Evolutionary conservation across 495 filamentous ascomycete genomes (phyloP).

Genomic region (Penicillium soppii): DNA sequence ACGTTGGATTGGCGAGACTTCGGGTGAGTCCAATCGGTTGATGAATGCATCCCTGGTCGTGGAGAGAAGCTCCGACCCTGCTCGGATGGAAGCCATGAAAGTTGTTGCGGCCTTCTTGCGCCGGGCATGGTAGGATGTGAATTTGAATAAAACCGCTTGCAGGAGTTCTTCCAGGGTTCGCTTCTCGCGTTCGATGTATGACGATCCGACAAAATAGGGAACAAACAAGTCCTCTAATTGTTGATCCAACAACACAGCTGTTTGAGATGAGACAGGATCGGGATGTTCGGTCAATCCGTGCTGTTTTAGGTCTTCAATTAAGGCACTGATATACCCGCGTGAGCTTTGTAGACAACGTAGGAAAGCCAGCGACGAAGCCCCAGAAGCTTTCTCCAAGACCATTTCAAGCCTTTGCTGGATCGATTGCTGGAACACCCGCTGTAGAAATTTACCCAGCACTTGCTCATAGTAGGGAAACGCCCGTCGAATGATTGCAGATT

Average conservation of each 20-base stretch:
- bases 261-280: slow-evolving; percentile 84
- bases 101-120: slow-evolving; percentile 82
- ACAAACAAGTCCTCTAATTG: slow-evolving; percentile 96
- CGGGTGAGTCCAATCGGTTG: slow-evolving; percentile 78
- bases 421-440: slow-evolving; percentile 96
- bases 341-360: slow-evolving; percentile 88
- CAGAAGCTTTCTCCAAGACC: slow-evolving; percentile 91
- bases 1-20: slow-evolving; percentile 80
- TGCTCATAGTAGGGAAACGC: slow-evolving; percentile 97
- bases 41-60: slow-evolving; percentile 79
- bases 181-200: slow-evolving; percentile 93
- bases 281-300: slow-evolving; percentile 96
- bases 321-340: slow-evolving; percentile 73
- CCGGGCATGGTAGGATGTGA: slow-evolving; percentile 85
- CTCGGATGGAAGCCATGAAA: slow-evolving; percentile 88
- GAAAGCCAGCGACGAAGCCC: slow-evolving; percentile 87
- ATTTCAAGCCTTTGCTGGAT: slow-evolving; percentile 94
- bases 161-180: slow-evolving; percentile 88
- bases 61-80: slow-evolving; percentile 76
- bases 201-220: slow-evolving; percentile 89
- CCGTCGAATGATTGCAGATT: slow-evolving; percentile 90
- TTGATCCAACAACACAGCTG: slow-evolving; percentile 82
- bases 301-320: slow-evolving; percentile 90
- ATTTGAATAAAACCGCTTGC: slow-evolving; percentile 91
- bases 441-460: slow-evolving; percentile 86